A percentile compares a stretch with the other conserved stretches of the same genome.
Evolutionary conservation across 495 filamentous ascomycete species (phyloP).

Genomic region (Clavariopsis aquatica): DNA sequence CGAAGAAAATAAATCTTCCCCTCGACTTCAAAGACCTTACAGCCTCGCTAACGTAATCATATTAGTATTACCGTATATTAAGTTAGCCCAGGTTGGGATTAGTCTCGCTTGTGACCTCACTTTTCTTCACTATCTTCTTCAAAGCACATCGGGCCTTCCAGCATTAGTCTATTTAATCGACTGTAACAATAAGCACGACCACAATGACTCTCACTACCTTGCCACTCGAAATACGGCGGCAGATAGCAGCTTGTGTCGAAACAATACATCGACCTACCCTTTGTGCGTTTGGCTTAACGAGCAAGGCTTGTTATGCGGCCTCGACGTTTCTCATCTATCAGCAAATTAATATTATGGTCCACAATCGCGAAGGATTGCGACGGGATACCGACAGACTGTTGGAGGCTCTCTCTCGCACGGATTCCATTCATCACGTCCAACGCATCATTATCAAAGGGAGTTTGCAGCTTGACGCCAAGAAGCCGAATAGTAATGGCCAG

Average conservation of each 20-base stretch:
- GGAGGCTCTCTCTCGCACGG: constrained; percentile 21
- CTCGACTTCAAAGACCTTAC: too few species aligned
- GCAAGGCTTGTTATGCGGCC: constrained; percentile 27
- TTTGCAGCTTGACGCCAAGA: constrained; percentile 21
- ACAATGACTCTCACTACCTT: constrained; percentile 13
- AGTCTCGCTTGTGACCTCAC: not conserved
- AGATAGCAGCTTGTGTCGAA: constrained; percentile 22
- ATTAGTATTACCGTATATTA: too few species aligned
- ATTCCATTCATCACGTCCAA: constrained; percentile 24
- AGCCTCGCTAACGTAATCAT: too few species aligned
- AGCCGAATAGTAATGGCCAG: constrained; percentile 5
- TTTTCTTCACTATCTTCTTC: too few species aligned
- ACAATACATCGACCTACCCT: constrained; percentile 26
- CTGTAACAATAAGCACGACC: constrained; percentile 16
- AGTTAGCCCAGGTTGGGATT: not conserved
- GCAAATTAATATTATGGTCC: constrained; percentile 19
- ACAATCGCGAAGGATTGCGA: constrained; percentile 16
- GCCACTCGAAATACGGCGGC: constrained; percentile 22
- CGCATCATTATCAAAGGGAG: constrained; percentile 20
- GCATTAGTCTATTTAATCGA: constrained; percentile 3
- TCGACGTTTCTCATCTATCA: constrained; percentile 18
- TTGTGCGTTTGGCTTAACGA: constrained; percentile 19
- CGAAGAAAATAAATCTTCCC: too few species aligned
- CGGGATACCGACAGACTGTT: constrained; percentile 18
- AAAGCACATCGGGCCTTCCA: not conserved